phyloP scores from a whole-genome alignment of 306 rosid species.

The Nissolia schottii region DNA sequence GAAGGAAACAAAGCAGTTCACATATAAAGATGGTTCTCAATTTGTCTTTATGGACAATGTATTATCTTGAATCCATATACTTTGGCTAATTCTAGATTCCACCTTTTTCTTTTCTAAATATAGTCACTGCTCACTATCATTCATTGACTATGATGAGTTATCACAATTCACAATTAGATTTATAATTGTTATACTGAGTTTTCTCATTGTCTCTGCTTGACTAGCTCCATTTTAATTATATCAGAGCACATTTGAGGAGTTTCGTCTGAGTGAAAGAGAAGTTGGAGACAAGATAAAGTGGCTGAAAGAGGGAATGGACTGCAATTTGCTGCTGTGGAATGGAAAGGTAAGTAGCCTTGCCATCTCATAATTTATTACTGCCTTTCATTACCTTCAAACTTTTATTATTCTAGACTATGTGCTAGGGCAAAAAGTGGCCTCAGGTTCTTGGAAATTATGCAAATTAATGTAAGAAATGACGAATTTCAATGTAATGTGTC shows the following conservation, averaged over 20 bases:
- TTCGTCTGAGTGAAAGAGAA: constrained; percentile 61
- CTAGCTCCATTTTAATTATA: constrained; percentile 14
- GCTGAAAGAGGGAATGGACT: constrained; percentile 98
- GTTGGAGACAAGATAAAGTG: constrained; percentile 75
- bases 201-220: constrained; percentile 5
- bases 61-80: constrained; percentile 32
- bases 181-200: not conserved
- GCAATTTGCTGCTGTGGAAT: constrained; percentile 84
- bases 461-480: not conserved
- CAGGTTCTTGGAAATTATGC: not conserved
- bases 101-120: not conserved
- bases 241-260: constrained; percentile 76
- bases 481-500: not conserved
- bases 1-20: constrained; percentile 95
- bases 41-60: constrained; percentile 98
- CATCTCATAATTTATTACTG: constrained; percentile 15
- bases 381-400: not conserved
- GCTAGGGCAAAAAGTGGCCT: not conserved
- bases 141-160: constrained; percentile 19
- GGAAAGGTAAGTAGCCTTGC: constrained; percentile 67
- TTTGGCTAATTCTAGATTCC: constrained; percentile 14
- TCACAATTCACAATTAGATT: not conserved
- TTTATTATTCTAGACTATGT: not conserved
- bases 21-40: constrained; percentile 89
- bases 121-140: not conserved